phyloP scores from a whole-genome alignment of 2,329 filamentous ascomycete species.

The Pyricularia pennisetigena region DNA sequence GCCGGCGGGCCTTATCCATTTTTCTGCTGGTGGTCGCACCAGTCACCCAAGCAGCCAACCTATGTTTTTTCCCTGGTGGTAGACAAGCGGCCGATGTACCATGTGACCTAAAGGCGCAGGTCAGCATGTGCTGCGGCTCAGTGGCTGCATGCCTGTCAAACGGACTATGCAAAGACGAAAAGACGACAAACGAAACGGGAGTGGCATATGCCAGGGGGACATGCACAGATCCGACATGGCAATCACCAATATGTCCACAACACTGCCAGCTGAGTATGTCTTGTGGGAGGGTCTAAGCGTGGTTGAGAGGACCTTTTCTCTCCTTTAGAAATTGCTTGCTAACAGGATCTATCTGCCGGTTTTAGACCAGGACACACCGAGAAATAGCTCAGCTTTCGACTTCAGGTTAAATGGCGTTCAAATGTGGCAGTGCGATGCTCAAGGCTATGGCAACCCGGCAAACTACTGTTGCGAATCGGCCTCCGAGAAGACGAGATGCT shows the following conservation, averaged over 20 bases:
- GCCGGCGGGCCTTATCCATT: neutral
- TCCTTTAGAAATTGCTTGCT: neutral
- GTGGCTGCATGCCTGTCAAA: conserved; percentile 7
- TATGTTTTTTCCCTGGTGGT: conserved; percentile 10
- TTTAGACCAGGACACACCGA: conserved; percentile 7
- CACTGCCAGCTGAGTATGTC: conserved; percentile 16
- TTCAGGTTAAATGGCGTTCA: conserved; percentile 9
- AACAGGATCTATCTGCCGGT: neutral
- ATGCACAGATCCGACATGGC: conserved; percentile 9
- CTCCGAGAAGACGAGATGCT: conserved; percentile 10
- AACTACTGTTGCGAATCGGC: conserved; percentile 11
- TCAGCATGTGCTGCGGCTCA: conserved; percentile 11
- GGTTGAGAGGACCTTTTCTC: neutral
- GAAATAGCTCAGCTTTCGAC: conserved; percentile 8
- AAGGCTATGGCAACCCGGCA: conserved; percentile 8
- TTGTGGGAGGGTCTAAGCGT: neutral
- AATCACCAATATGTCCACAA: conserved; percentile 33
- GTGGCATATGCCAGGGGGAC: conserved; percentile 9
- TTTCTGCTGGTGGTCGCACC: conserved; percentile 2
- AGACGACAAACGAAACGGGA: conserved; percentile 6
- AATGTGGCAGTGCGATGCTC: conserved; percentile 9
- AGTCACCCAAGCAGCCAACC: neutral
- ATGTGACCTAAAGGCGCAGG: conserved; percentile 8
- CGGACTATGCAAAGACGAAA: conserved; percentile 7
- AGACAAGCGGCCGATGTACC: conserved; percentile 15